Evolutionary conservation across 352 stramenopile genomes (phyloP), one percentile per base, ranked within the genome.

Genomic region (Pythium insidiosum): DNA sequence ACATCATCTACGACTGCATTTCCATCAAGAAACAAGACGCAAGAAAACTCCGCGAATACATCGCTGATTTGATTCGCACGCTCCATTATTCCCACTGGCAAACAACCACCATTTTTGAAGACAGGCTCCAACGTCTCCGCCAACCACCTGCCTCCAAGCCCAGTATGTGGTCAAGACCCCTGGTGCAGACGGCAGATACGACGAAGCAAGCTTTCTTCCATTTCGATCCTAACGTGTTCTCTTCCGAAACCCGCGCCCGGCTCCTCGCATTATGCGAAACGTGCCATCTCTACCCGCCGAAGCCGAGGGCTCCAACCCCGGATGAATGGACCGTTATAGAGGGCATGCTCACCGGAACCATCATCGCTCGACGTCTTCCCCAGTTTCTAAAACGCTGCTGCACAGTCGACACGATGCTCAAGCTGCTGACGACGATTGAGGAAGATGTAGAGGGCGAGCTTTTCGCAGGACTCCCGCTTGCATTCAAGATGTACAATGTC

Each of bases 361-460:
- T 58, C 19, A 7, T 34, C 1, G 16, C 23, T 1, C 6, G 23
- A 0, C 15, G 29, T 1, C 6, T 52, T 5, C 42, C 50, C 0
- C 42, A 52, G 15, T 58, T 58, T n/a, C 36, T 58, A 5, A 58
- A 58, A 16, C 20, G 50, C 1, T 58, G 50, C 19, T 52, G 50
- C 19, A 43, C n/a, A 2, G 1, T 58, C 2, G 18, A 5, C 2
- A 41, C 47, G 22, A 22, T 58, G 6, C 9, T 21, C 5, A 43
- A 41, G 43, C 29, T 58, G 22, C 36, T 50, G 13, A 3, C 29
- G 0, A 3, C 47, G 20, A 58, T 47, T n/a, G 15, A 41, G 0
- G 0, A 16, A 2, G 16, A 26, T 0, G 49, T 34, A 1, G 50
- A 58, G 25, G 50, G 50, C 0, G 50, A 58, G n/a, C 43, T 58